phyloP scores from a whole-genome alignment of 2,329 filamentous ascomycete genomes.

The Colletotrichum tofieldiae region DNA sequence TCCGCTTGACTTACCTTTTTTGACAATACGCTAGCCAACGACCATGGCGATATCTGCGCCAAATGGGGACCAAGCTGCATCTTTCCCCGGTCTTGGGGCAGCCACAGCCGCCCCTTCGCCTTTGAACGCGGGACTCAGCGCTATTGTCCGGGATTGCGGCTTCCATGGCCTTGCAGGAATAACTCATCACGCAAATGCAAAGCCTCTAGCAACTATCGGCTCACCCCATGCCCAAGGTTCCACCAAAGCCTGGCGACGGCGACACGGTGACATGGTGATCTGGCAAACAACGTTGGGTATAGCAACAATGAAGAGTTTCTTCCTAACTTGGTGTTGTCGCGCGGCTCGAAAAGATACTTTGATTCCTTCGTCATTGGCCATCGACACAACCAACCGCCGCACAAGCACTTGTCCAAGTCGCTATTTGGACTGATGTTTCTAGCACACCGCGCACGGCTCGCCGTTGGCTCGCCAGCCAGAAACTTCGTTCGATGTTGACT shows the following conservation, averaged over 20 bases:
- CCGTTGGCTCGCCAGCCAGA: slow-evolving; percentile 14
- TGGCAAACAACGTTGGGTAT: not conserved
- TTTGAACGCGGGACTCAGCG: slow-evolving; percentile 12
- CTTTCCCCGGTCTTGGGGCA: slow-evolving; percentile 3
- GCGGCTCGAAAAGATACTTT: not conserved
- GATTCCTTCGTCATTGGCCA: not conserved
- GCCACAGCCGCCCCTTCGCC: slow-evolving; percentile 35
- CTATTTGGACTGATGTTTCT: not conserved
- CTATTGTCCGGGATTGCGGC: slow-evolving; percentile 14
- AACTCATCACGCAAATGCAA: slow-evolving; percentile 10
- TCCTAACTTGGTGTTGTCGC: not conserved
- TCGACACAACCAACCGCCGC: not conserved
- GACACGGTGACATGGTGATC: not conserved
- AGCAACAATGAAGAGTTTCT: not conserved
- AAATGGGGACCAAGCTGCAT: slow-evolving; percentile 5
- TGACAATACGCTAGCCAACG: slow-evolving; percentile 13
- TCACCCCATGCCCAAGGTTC: not conserved
- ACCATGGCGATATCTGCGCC: slow-evolving; percentile 18
- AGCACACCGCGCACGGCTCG: not conserved
- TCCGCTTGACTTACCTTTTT: slow-evolving; percentile 6
- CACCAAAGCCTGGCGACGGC: not conserved
- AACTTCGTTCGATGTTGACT: not conserved
- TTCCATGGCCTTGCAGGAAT: slow-evolving; percentile 16
- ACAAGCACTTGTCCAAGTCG: not conserved
- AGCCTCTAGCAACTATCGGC: not conserved